These are phyloP conservation scores for Lodderomyces jiufengensis DNA, from an alignment of 1,139 yeast genomes.

Conservation along the genomic window DNA sequence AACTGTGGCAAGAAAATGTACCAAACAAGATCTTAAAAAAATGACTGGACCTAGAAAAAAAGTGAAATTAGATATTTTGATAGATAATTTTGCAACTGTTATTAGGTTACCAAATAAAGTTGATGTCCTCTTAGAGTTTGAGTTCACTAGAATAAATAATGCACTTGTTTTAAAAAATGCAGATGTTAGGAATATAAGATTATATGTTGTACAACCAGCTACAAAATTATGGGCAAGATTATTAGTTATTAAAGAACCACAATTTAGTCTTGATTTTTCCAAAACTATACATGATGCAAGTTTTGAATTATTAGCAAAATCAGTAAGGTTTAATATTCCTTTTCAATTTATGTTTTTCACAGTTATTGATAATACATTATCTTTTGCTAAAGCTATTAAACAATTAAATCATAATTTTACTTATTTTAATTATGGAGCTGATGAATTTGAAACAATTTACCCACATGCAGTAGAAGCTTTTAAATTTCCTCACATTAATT, in stretches of 20 bases:
- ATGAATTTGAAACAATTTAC: conserved; percentile 34
- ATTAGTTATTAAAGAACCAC: conserved; percentile 38
- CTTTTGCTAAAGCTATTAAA: conserved; percentile 54
- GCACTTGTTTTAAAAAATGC: conserved; percentile 27
- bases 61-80: conserved; percentile 31
- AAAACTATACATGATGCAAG: conserved; percentile 18
- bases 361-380: conserved; percentile 62
- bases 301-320: conserved; percentile 23
- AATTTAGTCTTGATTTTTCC: conserved; percentile 22
- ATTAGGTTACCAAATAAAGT: conserved; percentile 49
- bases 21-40: conserved; percentile 24
- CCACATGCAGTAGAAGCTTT: conserved; percentile 32
- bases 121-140: conserved; percentile 50
- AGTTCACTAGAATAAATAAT: conserved; percentile 30
- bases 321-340: conserved; percentile 45
- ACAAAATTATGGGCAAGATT: conserved; percentile 45
- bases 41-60: conserved; percentile 22
- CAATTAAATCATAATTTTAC: conserved; percentile 54
- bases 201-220: conserved; percentile 55
- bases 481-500: conserved; percentile 28
- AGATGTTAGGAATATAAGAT: conserved; percentile 35
- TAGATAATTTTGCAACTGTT: conserved; percentile 43
- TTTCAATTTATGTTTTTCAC: conserved; percentile 63
- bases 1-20: conserved; percentile 26
- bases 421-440: conserved; percentile 33